phyloP scores from a whole-genome alignment of 768 basidiomycete genomes.

The Mycena olivaceomarginata region DNA sequence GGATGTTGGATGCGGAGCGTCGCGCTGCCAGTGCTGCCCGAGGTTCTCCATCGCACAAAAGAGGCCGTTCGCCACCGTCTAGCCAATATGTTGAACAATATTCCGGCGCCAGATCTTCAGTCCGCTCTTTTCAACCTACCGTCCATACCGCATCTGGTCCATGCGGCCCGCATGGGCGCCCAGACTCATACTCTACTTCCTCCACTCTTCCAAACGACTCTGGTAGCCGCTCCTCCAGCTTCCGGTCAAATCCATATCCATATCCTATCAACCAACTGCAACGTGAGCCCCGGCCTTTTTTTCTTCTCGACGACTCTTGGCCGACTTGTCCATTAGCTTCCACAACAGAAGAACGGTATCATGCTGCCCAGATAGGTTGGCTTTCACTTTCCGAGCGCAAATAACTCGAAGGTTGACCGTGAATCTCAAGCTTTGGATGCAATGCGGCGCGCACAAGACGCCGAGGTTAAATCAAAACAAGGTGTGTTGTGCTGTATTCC shows the following conservation, averaged over 20 bases:
- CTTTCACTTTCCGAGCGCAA: not conserved
- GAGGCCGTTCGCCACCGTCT: not conserved
- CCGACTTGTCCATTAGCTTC: not conserved
- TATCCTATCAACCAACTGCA: not conserved
- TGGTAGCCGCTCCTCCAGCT: not conserved
- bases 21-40: not conserved
- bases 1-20: slow-evolving; percentile 30
- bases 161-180: not conserved
- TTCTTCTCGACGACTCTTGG: not conserved
- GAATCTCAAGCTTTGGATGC: slow-evolving; percentile 23
- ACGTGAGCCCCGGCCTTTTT: not conserved
- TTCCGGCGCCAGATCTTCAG: not conserved
- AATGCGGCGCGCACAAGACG: slow-evolving; percentile 36
- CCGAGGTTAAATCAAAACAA: slow-evolving; percentile 35
- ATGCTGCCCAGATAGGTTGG: slow-evolving; percentile 14
- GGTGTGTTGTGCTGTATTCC: not conserved
- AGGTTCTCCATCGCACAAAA: not conserved
- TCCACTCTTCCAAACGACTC: not conserved
- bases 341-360: slow-evolving; percentile 2
- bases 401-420: not conserved
- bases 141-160: not conserved
- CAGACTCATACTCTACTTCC: not conserved
- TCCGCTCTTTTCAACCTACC: not conserved
- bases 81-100: not conserved
- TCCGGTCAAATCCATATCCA: not conserved